Base-by-base conservation (phyloP, 2,329 filamentous ascomycete species). In the Clonostachys sp. region DNA sequence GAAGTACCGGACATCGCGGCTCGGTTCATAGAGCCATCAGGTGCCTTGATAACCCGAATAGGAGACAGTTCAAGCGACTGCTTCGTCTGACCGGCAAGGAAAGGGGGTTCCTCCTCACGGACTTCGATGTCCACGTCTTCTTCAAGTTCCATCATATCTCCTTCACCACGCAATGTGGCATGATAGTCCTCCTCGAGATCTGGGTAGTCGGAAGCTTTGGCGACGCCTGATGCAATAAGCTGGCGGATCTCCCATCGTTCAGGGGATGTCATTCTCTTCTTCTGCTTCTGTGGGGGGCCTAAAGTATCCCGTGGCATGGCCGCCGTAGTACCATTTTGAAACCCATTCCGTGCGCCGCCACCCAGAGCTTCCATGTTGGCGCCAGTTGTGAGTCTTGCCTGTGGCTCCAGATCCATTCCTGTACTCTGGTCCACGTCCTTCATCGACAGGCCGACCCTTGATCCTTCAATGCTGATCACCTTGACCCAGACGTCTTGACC, bases 231-330 rank as follows among this genome's bases (percentile, higher is more conserved):
- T 5, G 92, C 91, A 60, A 99, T 97, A 45, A 99, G 76, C 61
- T 99, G 94, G 52, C 92, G 84, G 52, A 99, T 96, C 64, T 99
- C 94, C 92, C 94, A 99, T 61, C 94, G 77, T 63, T 99, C 94
- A 2, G 94, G 94, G 13, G 92, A 96, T 0, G 92, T 97, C 85
- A 97, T 86, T 45, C 94, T 80, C 72, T 99, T 99, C 64, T 89
- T 90, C 47, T 86, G 86, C 42, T 76, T 79, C 54, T 76, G 76
- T 8, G 73, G 67, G 1, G 61, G 57, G 0, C 68, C 68, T 12
- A 70, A 56, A 43, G 45, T 77, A 70, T 71, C 51, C 58, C 61
- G 53, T 45, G 63, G 58, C 62, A 65, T 58, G 10, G 57, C 51
- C 40, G 56, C 45, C 5, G 54, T 17, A 20, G 78, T 61, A 12